Evolutionary conservation across 306 rosid species (phyloP), one percentile per base, ranked within the genome.

Genomic region (Boehmeria nivea): DNA sequence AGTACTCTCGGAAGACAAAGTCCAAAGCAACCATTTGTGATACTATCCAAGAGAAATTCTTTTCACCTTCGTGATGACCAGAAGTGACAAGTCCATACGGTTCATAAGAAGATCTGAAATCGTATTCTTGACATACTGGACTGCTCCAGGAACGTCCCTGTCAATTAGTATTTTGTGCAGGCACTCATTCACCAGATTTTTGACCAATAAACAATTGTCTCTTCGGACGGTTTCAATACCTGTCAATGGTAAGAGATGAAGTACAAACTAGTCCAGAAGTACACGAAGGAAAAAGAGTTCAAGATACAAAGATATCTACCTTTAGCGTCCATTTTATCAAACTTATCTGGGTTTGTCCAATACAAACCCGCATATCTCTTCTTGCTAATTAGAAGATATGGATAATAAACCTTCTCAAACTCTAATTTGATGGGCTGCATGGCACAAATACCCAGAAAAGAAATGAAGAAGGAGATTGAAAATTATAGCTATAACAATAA

Each of bases 31-130:
- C 38, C 11, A 33, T 33, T 33, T 33, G 38, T 27, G 58, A n/a
- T n/a, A n/a, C n/a, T n/a, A n/a, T n/a, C n/a, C n/a, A n/a, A n/a
- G n/a, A n/a, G 33, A 46, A 50, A 47, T 19, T 46, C 0, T 49
- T 8, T 65, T 55, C 77, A 87, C 98, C 98, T 91, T 91, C 6
- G 98, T 91, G 67, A 91, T 91, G 49, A 84, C 98, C 75, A 87
- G 67, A 61, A 91, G 98, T 31, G 98, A 91, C 66, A 91, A 76
- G 78, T 84, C 98, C 93, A 91, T 85, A 44, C 98, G 91, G 67
- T 91, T 91, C 96, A 80, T 91, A 54, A 87, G 96, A 67, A 91
- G 98, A 82, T 91, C 98, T 26, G 98, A 84, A 71, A 91, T 91
- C 12, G 94, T 82, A 67, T 74, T 87, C 79, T 91, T 91, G 71